These are phyloP conservation scores for Lagenaria siceraria DNA, from an alignment of 306 rosid species.

Conservation along the genomic window DNA sequence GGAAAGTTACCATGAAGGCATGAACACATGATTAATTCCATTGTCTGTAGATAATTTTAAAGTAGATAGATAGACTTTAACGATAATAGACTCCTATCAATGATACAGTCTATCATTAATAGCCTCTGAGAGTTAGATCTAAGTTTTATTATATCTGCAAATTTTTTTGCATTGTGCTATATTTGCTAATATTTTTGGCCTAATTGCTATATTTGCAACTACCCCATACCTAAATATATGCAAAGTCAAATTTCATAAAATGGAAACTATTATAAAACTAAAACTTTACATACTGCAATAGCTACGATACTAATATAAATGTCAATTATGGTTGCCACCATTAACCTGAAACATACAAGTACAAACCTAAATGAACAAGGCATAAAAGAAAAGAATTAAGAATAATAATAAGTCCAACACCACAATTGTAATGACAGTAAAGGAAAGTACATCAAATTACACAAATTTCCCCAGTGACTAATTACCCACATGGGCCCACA, in stretches of 20 bases:
- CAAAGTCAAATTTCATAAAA: neutral
- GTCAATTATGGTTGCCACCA: slow-evolving; percentile 69
- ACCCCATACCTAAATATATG: too few relatives aligned
- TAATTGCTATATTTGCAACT: too few relatives aligned
- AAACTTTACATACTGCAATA: slow-evolving; percentile 34
- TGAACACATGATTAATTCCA: too few relatives aligned
- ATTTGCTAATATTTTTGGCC: too few relatives aligned
- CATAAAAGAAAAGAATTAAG: neutral
- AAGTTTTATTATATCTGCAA: too few relatives aligned
- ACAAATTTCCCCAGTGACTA: neutral
- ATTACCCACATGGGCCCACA: neutral
- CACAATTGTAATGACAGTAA: neutral
- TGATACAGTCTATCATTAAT: too few relatives aligned
- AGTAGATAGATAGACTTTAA: too few relatives aligned
- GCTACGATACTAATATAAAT: slow-evolving; percentile 49
- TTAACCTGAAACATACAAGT: slow-evolving; percentile 49
- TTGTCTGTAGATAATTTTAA: too few relatives aligned
- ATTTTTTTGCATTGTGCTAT: too few relatives aligned
- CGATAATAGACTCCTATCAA: too few relatives aligned
- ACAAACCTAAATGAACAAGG: neutral
- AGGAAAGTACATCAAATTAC: neutral
- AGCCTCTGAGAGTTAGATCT: too few relatives aligned
- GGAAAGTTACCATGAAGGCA: too few relatives aligned
- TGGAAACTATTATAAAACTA: neutral
- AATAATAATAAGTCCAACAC: neutral